Conservation (phyloP, 1,284 basidiomycete genomes). For the Coniferiporia sulphurascens region DNA sequence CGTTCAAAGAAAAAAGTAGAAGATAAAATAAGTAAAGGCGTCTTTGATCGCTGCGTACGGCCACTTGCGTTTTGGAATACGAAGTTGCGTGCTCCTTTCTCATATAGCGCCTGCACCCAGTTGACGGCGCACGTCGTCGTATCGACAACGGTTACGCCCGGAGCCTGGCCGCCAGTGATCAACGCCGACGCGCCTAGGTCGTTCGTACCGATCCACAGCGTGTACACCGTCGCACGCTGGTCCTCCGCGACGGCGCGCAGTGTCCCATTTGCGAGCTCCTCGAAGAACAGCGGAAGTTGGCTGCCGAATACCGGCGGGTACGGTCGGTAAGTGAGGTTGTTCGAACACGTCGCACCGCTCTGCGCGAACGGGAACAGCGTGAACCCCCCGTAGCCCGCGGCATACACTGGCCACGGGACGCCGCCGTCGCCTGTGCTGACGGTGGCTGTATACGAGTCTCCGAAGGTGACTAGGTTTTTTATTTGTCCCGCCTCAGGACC, state of each 20-base stretch:
- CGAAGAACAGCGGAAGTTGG: conserved; percentile 35
- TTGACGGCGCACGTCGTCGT: conserved; percentile 38
- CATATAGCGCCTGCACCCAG: conserved; percentile 37
- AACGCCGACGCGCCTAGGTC: conserved; percentile 37
- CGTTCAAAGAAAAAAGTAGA: not conserved
- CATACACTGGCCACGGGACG: conserved; percentile 41
- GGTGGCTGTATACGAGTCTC: conserved; percentile 43
- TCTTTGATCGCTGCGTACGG: conserved; percentile 15
- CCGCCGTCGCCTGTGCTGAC: conserved; percentile 33
- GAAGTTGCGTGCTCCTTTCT: conserved; percentile 41
- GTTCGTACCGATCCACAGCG: conserved; percentile 49
- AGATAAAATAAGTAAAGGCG: not conserved
- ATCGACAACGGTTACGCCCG: conserved; percentile 38
- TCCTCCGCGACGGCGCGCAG: conserved; percentile 20
- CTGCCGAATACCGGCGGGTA: conserved; percentile 35
- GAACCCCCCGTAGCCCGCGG: conserved; percentile 34
- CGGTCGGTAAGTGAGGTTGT: conserved; percentile 34
- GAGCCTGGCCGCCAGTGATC: conserved; percentile 33
- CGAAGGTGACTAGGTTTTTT: conserved; percentile 40
- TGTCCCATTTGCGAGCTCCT: conserved; percentile 26
- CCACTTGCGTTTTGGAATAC: conserved; percentile 40
- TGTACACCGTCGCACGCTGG: conserved; percentile 38
- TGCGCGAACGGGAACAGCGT: conserved; percentile 38
- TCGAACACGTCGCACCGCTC: conserved; percentile 42
- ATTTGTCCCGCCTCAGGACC: conserved; percentile 30